Conservation (phyloP, 2,329 filamentous ascomycete genomes). For the Botryotinia globosa region DNA sequence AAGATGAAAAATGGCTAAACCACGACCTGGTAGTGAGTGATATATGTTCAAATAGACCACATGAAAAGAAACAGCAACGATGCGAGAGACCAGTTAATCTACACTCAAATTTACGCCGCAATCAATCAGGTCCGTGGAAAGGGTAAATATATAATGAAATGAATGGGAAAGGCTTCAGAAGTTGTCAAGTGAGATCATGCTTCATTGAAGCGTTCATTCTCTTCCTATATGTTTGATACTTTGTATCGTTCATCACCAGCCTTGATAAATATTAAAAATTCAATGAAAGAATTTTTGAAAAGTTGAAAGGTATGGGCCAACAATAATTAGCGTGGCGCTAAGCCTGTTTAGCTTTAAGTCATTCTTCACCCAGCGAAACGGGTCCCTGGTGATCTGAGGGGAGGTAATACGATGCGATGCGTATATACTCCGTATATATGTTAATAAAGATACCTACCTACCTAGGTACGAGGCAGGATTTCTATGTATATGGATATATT, state of each 20-base stretch:
- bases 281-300: constrained; percentile 20
- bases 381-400: no score
- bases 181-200: constrained; percentile 57
- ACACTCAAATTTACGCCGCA: not conserved
- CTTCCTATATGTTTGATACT: constrained; percentile 63
- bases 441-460: not conserved
- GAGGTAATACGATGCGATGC: not conserved
- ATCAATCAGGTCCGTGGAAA: not conserved
- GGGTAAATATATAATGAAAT: not conserved
- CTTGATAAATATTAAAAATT: constrained; percentile 37
- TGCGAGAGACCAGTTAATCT: not conserved
- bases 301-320: not conserved
- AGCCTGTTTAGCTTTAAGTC: not conserved
- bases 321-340: constrained; percentile 7
- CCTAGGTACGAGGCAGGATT: not conserved
- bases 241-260: constrained; percentile 60
- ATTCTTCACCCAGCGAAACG: not conserved
- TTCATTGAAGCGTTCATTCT: constrained; percentile 56
- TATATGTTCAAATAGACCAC: no score
- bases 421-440: not conserved
- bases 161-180: constrained; percentile 54
- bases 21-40: not conserved
- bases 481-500: not conserved
- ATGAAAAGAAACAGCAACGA: not conserved
- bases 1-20: no score